Percentiles rank a stretch among this genome's conserved stretches.
phyloP scores from a whole-genome alignment of 1,139 yeast species.

The Kurtzmaniella quercitrusa region DNA sequence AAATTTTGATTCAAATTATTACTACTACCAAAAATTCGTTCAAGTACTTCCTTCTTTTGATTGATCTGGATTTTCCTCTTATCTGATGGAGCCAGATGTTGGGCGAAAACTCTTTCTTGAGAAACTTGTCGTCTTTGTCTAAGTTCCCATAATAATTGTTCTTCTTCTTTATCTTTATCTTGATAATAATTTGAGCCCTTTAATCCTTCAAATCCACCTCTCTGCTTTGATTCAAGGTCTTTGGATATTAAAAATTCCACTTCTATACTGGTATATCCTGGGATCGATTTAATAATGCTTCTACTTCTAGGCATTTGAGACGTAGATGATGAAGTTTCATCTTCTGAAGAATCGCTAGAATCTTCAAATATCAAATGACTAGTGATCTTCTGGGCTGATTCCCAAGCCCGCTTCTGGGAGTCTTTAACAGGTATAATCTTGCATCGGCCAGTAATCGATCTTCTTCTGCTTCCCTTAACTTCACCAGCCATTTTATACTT shows the following conservation, averaged over 20 bases:
- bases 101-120: constrained; percentile 33
- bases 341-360: constrained; percentile 23
- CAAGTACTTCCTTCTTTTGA: constrained; percentile 39
- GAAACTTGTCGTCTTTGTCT: constrained; percentile 28
- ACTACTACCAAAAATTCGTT: constrained; percentile 35
- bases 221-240: constrained; percentile 9
- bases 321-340: constrained; percentile 16
- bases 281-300: constrained; percentile 25
- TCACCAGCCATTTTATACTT: background rate
- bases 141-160: constrained; percentile 25
- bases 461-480: background rate
- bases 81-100: constrained; percentile 30
- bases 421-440: constrained; percentile 16
- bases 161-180: constrained; percentile 22
- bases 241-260: constrained; percentile 18
- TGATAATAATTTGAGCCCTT: constrained; percentile 5
- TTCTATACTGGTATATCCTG: constrained; percentile 40
- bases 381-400: constrained; percentile 39
- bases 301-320: background rate
- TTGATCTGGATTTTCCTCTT: constrained; percentile 39
- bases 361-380: constrained; percentile 34
- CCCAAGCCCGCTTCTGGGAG: constrained; percentile 46
- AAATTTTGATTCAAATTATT: constrained; percentile 38
- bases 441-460: background rate
- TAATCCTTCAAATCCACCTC: too few species aligned